These are phyloP conservation scores for Entomortierella beljakovae DNA, from an alignment of 192 early-diverging fungal genomes.

Conservation along the genomic window DNA sequence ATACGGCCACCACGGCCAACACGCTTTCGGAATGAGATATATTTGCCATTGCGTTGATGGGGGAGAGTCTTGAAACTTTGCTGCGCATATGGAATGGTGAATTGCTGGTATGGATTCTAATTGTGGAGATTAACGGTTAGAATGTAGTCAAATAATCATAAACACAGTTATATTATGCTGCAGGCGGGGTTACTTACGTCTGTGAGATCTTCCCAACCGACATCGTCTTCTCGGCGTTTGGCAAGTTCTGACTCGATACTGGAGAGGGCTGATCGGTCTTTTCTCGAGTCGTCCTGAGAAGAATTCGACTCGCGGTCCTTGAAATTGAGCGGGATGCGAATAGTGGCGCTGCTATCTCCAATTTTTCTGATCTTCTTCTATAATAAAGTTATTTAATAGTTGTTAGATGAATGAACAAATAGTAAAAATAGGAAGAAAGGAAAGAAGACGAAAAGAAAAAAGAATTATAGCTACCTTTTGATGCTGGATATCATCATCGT, in stretches of 20 bases:
- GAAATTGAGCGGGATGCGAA: conserved; percentile 69
- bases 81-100: conserved; percentile 40
- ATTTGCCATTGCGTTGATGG: conserved; percentile 30
- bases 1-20: conserved; percentile 85
- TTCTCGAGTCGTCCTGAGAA: conserved; percentile 48
- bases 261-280: conserved; percentile 56
- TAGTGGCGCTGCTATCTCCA: conserved; percentile 60
- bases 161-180: too few species aligned
- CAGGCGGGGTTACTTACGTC: conserved; percentile 73
- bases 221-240: conserved; percentile 66
- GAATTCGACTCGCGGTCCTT: conserved; percentile 60
- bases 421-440: not conserved
- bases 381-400: conserved; percentile 4
- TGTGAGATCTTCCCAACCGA: conserved; percentile 76
- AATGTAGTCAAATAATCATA: not conserved
- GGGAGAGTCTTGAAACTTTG: conserved; percentile 49
- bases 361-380: conserved; percentile 50
- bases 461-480: conserved; percentile 29
- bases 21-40: conserved; percentile 64
- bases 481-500: conserved; percentile 49
- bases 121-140: not conserved
- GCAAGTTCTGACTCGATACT: conserved; percentile 68
- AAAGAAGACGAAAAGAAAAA: too few species aligned
- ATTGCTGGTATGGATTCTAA: conserved; percentile 66
- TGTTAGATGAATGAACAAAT: not conserved